Base-by-base conservation (phyloP, 352 stramenopile genomes). In the Phytopythium vexans region DNA sequence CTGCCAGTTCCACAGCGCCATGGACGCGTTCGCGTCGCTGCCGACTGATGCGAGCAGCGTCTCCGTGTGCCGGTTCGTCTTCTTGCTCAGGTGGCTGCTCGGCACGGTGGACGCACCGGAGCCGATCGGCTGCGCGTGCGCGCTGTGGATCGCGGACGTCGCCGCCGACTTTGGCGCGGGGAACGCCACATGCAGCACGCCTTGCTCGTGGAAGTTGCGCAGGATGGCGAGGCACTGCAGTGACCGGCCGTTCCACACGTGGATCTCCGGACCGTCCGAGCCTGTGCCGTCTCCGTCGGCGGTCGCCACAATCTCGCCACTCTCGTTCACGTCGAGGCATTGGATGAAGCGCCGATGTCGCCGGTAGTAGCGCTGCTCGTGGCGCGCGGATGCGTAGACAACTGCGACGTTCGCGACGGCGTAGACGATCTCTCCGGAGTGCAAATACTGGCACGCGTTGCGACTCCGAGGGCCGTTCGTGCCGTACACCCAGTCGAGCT, bases 1-100 rank as follows among this genome's bases (percentile, higher is more conserved):
- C 35, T 83, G 70, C 83, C 83, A 93, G 49, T 93, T 74, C 83
- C 83, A 93, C n/a, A 93, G 60, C 1, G 80, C 79, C 71, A 93
- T 89, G 34, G 75, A 88, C 14, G 68, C 68, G 16, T 84, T 76
- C 0, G 53, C 55, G 8, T 91, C 83, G n/a, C 55, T 76, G 3
- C 79, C 82, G 21, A 92, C 68, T 6, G 79, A 89, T 5, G 82
- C 71, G 14, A 92, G 46, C 12, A 88, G 52, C 35, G 62, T 64
- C 11, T 89, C 77, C 0, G 74, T 80, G 36, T 86, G 76, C n/a
- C 66, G 56, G 2, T 74, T 58, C 8, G 82, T 74, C 47, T 84
- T 83, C 57, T 87, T 84, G 52, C 64, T 72, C 41, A 75, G 48
- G 41, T 57, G 75, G 41, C 68, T 79, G 8, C 70, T 87, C 8